Percentiles rank a stretch among this genome's conserved stretches.
These are phyloP conservation scores for Solanum habrochaites DNA, from an alignment of 257 asterid species.

Conservation along the genomic window DNA sequence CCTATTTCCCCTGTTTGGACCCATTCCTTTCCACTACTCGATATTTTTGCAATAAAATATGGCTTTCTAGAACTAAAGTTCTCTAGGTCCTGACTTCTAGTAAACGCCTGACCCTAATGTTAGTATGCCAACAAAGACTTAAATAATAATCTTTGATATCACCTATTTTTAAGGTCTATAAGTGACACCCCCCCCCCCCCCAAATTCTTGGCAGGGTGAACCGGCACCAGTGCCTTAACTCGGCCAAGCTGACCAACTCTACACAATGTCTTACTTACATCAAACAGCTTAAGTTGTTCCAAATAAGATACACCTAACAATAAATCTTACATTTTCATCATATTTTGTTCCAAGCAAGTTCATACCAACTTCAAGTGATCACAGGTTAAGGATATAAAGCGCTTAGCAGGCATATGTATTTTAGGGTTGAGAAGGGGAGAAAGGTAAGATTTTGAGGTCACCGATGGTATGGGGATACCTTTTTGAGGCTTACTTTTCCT, in stretches of 20 bases:
- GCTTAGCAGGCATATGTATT: neutral
- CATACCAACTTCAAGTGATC: neutral
- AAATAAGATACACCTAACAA: neutral
- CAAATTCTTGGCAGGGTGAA: neutral
- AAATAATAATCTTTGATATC: neutral
- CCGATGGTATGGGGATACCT: neutral
- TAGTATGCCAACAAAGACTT: neutral
- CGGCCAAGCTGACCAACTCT: neutral
- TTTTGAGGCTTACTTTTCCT: neutral
- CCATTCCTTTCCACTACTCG: neutral
- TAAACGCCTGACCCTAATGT: neutral
- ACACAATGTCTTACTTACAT: neutral
- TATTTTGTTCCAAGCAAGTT: neutral
- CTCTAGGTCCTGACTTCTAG: neutral
- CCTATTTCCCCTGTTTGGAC: neutral
- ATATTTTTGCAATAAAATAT: neutral
- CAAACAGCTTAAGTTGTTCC: neutral
- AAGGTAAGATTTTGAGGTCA: neutral
- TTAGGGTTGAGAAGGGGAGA: neutral
- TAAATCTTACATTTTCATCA: neutral
- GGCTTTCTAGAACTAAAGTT: neutral
- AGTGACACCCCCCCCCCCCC: neutral
- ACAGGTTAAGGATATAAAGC: neutral
- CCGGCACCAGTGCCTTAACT: neutral
- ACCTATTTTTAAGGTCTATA: neutral